These are phyloP conservation scores for Elongisporangium prolatum DNA, from an alignment of 352 stramenopile species.

Conservation along the genomic window DNA sequence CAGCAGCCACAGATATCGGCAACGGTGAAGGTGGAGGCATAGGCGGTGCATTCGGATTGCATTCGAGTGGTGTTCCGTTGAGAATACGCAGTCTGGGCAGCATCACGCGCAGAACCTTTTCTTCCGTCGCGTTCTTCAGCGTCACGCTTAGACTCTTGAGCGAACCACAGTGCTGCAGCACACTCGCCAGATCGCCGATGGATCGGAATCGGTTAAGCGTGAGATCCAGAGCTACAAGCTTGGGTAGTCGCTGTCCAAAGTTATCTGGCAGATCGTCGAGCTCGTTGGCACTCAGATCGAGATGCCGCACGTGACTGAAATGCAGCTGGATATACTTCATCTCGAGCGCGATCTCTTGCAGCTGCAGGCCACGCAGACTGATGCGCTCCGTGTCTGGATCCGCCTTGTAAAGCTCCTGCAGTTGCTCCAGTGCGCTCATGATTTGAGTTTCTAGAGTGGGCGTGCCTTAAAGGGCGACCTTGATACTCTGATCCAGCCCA, in stretches of 20 bases:
- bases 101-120: conserved; percentile 50
- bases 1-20: not conserved
- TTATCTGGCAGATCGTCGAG: conserved; percentile 30
- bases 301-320: conserved; percentile 40
- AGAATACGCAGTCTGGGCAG: conserved; percentile 54
- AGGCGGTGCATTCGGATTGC: not conserved
- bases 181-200: conserved; percentile 33
- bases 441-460: too few relatives aligned
- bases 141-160: conserved; percentile 61
- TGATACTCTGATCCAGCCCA: conserved; percentile 1
- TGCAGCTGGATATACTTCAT: conserved; percentile 35
- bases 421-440: conserved; percentile 41
- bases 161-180: conserved; percentile 33
- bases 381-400: conserved; percentile 36
- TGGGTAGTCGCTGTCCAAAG: conserved; percentile 31
- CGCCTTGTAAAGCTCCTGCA: conserved; percentile 33
- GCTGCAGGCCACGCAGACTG: conserved; percentile 26
- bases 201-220: conserved; percentile 43
- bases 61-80: conserved; percentile 34
- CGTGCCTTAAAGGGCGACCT: not conserved
- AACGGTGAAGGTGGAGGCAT: conserved; percentile 11
- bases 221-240: conserved; percentile 60
- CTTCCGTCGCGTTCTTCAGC: conserved; percentile 35
- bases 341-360: conserved; percentile 28
- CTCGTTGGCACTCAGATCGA: conserved; percentile 56